These are phyloP conservation scores for Allium sativum DNA, from an alignment of 106 monocot species.

Conservation along the genomic window DNA sequence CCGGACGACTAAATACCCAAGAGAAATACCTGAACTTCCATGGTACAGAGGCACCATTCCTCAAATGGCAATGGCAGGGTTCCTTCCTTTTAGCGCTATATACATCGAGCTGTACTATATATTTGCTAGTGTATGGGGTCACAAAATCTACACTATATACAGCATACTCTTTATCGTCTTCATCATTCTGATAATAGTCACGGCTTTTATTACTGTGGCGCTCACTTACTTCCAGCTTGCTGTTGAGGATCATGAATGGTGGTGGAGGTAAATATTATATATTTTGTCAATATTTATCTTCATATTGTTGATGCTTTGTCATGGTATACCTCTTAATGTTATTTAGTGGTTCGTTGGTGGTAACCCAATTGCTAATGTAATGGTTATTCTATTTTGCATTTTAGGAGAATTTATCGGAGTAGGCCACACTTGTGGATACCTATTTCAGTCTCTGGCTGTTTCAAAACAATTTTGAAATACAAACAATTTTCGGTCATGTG, in stretches of 20 bases:
- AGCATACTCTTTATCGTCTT: slow-evolving; percentile 71
- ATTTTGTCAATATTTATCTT: neutral
- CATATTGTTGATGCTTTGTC: neutral
- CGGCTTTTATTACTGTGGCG: slow-evolving; percentile 66
- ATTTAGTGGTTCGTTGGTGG: too few species aligned
- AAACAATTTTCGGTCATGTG: too few species aligned
- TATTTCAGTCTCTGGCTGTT: too few species aligned
- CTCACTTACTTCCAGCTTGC: slow-evolving; percentile 73
- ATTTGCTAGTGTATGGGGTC: slow-evolving; percentile 79
- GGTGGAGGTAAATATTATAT: slow-evolving; percentile 58
- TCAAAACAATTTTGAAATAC: too few species aligned
- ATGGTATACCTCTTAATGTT: neutral
- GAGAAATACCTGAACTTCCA: slow-evolving; percentile 62
- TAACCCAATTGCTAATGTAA: too few species aligned
- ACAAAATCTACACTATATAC: slow-evolving; percentile 72
- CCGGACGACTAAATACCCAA: slow-evolving; percentile 61
- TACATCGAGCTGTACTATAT: slow-evolving; percentile 77
- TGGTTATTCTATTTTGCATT: too few species aligned
- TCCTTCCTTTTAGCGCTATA: slow-evolving; percentile 72
- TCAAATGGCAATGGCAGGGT: slow-evolving; percentile 77
- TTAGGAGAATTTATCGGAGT: too few species aligned
- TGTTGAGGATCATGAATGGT: slow-evolving; percentile 74
- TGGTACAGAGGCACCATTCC: slow-evolving; percentile 67
- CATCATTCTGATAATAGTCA: slow-evolving; percentile 68
- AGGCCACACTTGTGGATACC: too few species aligned